These are phyloP conservation scores for Pyrenochaeta sp. DNA, from an alignment of 2,329 filamentous ascomycete genomes.

Conservation along the genomic window DNA sequence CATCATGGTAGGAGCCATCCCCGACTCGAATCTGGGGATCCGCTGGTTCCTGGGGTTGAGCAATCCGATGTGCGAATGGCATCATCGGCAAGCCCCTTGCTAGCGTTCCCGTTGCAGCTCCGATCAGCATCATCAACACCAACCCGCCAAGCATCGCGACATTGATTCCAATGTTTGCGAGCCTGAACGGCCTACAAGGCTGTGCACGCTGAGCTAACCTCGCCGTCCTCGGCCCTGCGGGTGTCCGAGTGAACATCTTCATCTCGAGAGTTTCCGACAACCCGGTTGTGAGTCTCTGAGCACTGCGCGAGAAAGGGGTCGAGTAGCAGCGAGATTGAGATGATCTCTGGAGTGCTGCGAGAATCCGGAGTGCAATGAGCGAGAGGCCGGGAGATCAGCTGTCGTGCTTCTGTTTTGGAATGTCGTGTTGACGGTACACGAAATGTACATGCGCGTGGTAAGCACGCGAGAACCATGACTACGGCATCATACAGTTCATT, in stretches of 20 bases:
- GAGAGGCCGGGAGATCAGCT: background rate
- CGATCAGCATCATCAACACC: slow-evolving; percentile 30
- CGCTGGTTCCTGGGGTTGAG: slow-evolving; percentile 11
- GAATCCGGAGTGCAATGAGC: background rate
- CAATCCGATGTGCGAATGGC: slow-evolving; percentile 20
- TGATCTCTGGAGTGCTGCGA: background rate
- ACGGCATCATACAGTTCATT: too few relatives aligned
- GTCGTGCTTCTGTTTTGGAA: background rate
- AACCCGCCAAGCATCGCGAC: slow-evolving; percentile 35
- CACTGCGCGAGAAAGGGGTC: background rate
- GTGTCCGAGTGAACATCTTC: slow-evolving; percentile 16
- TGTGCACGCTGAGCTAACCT: background rate
- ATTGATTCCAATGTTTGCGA: slow-evolving; percentile 35
- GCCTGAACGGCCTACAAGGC: slow-evolving; percentile 6
- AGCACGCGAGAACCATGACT: slow-evolving; percentile 1
- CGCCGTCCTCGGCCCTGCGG: background rate
- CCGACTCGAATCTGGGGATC: slow-evolving; percentile 2
- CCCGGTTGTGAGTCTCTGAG: background rate
- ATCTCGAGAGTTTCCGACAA: background rate
- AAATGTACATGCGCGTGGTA: slow-evolving; percentile 1
- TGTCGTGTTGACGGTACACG: background rate
- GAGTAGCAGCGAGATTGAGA: background rate
- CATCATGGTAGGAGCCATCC: too few relatives aligned
- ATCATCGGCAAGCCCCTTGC: slow-evolving; percentile 13
- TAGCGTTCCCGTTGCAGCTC: slow-evolving; percentile 14